These are phyloP conservation scores for Cryptococcus amylolentus DNA, from an alignment of 1,284 basidiomycete genomes.

Conservation along the genomic window DNA sequence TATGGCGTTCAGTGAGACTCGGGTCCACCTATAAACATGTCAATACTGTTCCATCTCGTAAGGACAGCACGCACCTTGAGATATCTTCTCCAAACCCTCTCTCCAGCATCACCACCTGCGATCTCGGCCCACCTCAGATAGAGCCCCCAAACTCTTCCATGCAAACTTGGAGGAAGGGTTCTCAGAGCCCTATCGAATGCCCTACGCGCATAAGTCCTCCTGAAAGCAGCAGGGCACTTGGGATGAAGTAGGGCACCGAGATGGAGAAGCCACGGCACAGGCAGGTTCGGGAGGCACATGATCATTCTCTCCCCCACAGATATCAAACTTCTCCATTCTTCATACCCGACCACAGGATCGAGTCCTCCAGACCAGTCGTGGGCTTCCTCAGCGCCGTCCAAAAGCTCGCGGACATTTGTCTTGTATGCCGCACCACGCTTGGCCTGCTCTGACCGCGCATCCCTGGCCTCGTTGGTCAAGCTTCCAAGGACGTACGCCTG, in stretches of 20 bases:
- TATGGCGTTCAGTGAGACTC: slow-evolving; percentile 79
- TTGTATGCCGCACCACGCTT: slow-evolving; percentile 70
- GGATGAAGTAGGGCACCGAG: slow-evolving; percentile 87
- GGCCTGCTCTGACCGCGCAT: slow-evolving; percentile 55
- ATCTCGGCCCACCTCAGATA: slow-evolving; percentile 93
- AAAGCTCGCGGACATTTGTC: slow-evolving; percentile 84
- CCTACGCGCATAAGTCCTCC: slow-evolving; percentile 82
- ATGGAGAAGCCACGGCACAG: slow-evolving; percentile 91
- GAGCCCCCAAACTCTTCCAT: slow-evolving; percentile 86
- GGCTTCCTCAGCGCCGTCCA: slow-evolving; percentile 81
- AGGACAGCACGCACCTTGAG: slow-evolving; percentile 55
- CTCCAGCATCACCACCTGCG: slow-evolving; percentile 77
- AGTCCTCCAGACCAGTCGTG: slow-evolving; percentile 79
- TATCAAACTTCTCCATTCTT: slow-evolving; percentile 88
- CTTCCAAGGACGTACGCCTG: slow-evolving; percentile 84
- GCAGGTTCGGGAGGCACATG: slow-evolving; percentile 83
- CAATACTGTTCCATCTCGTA: not conserved
- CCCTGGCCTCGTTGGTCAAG: slow-evolving; percentile 42
- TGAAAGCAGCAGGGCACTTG: slow-evolving; percentile 76
- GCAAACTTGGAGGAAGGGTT: slow-evolving; percentile 89
- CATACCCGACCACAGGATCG: slow-evolving; percentile 83
- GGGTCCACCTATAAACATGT: slow-evolving; percentile 60
- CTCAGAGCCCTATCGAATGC: slow-evolving; percentile 94
- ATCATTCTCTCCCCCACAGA: slow-evolving; percentile 88
- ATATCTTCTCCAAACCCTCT: slow-evolving; percentile 85